Percentiles rank a stretch among this genome's conserved stretches.
phyloP scores from a whole-genome alignment of 495 filamentous ascomycete species.

The Podospora comata region DNA sequence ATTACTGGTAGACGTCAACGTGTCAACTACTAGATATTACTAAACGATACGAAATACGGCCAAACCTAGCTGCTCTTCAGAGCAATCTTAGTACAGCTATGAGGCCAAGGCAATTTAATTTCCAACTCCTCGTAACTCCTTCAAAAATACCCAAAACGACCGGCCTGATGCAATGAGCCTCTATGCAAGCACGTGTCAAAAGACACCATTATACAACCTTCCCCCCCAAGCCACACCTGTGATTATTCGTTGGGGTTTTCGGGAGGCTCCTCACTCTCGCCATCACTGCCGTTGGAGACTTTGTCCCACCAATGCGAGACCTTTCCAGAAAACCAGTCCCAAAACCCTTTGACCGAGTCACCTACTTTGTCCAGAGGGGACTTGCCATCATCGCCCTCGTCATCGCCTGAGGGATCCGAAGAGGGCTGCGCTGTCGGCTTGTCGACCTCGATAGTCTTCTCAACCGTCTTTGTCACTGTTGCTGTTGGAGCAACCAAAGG shows the following conservation, averaged over 20 bases:
- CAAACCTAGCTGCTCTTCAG: neutral
- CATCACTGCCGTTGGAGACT: slow-evolving; percentile 24
- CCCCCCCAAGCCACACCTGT: neutral
- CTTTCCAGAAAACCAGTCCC: slow-evolving; percentile 51
- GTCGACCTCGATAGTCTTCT: slow-evolving; percentile 21
- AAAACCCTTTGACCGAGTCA: slow-evolving; percentile 34
- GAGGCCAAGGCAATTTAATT: neutral
- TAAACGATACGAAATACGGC: neutral
- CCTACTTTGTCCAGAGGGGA: slow-evolving; percentile 24
- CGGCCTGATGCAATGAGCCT: neutral
- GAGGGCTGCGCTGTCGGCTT: slow-evolving; percentile 23
- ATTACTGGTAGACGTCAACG: neutral
- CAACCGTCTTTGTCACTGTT: slow-evolving; percentile 5
- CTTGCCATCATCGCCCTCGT: slow-evolving; percentile 19
- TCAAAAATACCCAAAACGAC: neutral
- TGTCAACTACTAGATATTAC: neutral
- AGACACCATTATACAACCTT: neutral
- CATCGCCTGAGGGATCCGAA: slow-evolving; percentile 17
- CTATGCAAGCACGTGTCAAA: neutral
- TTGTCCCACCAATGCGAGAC: slow-evolving; percentile 42
- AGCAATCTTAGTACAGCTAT: neutral
- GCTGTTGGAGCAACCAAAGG: slow-evolving; percentile 9
- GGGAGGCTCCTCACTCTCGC: slow-evolving; percentile 8
- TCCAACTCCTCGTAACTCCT: neutral
- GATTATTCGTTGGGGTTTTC: neutral